These are phyloP conservation scores for Fusarium kyushuense DNA, from an alignment of 2,329 filamentous ascomycete species.

Conservation along the genomic window DNA sequence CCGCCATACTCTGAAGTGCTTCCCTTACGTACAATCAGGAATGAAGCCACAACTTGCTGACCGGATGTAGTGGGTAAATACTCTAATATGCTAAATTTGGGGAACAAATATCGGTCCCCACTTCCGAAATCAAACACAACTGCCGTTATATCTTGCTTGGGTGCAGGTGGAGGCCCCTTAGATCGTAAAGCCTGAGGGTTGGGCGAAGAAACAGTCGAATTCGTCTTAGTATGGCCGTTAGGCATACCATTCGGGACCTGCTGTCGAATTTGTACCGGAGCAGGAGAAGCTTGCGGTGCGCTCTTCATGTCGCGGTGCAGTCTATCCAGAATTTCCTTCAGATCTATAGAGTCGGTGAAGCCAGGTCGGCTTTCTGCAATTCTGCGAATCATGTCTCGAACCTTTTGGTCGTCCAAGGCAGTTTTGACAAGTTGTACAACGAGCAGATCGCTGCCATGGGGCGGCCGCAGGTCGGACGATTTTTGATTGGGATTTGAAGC, in stretches of 20 bases:
- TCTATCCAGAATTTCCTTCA: constrained; percentile 65
- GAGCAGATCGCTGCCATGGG: constrained; percentile 66
- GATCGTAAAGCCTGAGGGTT: constrained; percentile 69
- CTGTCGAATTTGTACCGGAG: constrained; percentile 48
- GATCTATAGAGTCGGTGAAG: constrained; percentile 65
- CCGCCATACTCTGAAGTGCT: constrained; percentile 73
- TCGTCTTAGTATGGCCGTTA: constrained; percentile 49
- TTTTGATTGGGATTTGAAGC: constrained; percentile 69
- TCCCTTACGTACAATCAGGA: constrained; percentile 80
- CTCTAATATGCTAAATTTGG: constrained; percentile 81
- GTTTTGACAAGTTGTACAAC: constrained; percentile 69
- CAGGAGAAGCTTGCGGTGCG: constrained; percentile 47
- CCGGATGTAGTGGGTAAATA: constrained; percentile 64
- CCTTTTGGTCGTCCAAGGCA: constrained; percentile 65
- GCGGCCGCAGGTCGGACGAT: constrained; percentile 64
- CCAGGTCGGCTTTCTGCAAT: constrained; percentile 65
- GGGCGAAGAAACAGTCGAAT: constrained; percentile 37
- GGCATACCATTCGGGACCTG: constrained; percentile 49
- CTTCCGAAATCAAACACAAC: constrained; percentile 78
- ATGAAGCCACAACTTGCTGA: constrained; percentile 77
- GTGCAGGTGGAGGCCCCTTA: constrained; percentile 66
- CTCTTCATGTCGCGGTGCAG: constrained; percentile 59
- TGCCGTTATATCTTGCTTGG: constrained; percentile 72
- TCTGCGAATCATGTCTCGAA: constrained; percentile 64
- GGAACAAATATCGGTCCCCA: constrained; percentile 83